A percentile compares a stretch with the other conserved stretches of the same genome.
These are phyloP conservation scores for Malassezia obtusa DNA, from an alignment of 1,284 basidiomycete genomes.

Conservation along the genomic window DNA sequence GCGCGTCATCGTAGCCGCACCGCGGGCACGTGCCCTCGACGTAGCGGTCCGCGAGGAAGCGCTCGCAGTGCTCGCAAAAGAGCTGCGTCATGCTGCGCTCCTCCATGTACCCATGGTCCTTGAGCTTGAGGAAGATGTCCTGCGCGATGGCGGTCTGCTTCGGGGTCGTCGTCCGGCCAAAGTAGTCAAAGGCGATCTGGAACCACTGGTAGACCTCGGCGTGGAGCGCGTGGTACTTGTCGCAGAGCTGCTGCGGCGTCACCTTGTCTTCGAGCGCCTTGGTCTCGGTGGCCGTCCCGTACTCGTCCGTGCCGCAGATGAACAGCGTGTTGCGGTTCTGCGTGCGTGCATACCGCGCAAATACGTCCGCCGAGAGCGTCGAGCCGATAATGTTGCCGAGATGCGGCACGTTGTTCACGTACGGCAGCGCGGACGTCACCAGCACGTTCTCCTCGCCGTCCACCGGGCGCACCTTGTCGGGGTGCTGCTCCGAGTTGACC, in stretches of 20 bases:
- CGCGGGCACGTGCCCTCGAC: slow-evolving; percentile 46
- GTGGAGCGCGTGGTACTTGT: slow-evolving; percentile 85
- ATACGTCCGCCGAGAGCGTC: slow-evolving; percentile 89
- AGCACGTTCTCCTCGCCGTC: slow-evolving; percentile 54
- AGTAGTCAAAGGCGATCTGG: slow-evolving; percentile 83
- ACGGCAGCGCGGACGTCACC: slow-evolving; percentile 91
- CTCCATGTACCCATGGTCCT: slow-evolving; percentile 43
- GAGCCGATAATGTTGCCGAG: slow-evolving; percentile 98
- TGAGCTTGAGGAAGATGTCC: slow-evolving; percentile 44
- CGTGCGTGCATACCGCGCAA: slow-evolving; percentile 65
- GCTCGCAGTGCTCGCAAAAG: slow-evolving; percentile 35
- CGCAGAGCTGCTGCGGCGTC: slow-evolving; percentile 75
- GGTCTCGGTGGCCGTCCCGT: slow-evolving; percentile 96
- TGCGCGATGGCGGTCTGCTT: slow-evolving; percentile 63
- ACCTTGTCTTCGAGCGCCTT: slow-evolving; percentile 89
- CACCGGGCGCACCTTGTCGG: slow-evolving; percentile 34
- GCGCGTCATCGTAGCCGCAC: slow-evolving; percentile 59
- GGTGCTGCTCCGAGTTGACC: slow-evolving; percentile 26
- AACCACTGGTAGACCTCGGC: slow-evolving; percentile 93
- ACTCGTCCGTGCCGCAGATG: slow-evolving; percentile 97
- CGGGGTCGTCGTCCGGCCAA: slow-evolving; percentile 85
- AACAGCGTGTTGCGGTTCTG: slow-evolving; percentile 56
- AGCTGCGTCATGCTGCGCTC: slow-evolving; percentile 44
- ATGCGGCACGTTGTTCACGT: slow-evolving; percentile 97
- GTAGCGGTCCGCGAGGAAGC: slow-evolving; percentile 47